phyloP scores from a whole-genome alignment of 2,329 filamentous ascomycete species.

The Aspergillus pseudotamarii region DNA sequence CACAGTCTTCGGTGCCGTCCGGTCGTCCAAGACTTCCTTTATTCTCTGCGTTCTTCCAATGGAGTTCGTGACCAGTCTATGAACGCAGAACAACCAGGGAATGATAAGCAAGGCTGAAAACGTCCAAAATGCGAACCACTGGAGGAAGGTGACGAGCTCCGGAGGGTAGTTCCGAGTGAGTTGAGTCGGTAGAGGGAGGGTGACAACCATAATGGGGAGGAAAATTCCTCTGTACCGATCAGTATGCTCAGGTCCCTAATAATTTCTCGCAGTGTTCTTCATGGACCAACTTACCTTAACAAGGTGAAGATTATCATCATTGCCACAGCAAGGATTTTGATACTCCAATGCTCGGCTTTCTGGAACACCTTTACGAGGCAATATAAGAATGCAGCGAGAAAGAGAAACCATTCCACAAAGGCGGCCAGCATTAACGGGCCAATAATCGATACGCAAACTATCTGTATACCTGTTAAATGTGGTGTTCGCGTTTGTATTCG shows the following conservation, averaged over 20 bases:
- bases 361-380: slow-evolving; percentile 84
- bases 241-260: background rate
- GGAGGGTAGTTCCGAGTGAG: slow-evolving; percentile 74
- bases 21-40: slow-evolving; percentile 80
- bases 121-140: slow-evolving; percentile 95
- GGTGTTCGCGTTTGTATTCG: no score
- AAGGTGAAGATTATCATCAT: slow-evolving; percentile 74
- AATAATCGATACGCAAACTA: slow-evolving; percentile 80
- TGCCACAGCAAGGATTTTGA: slow-evolving; percentile 73
- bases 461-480: slow-evolving; percentile 54
- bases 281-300: slow-evolving; percentile 63
- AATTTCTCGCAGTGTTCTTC: background rate
- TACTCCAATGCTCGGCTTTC: slow-evolving; percentile 87
- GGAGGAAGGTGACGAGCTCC: slow-evolving; percentile 69
- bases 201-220: slow-evolving; percentile 91
- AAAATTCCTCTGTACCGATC: slow-evolving; percentile 69
- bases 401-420: slow-evolving; percentile 89
- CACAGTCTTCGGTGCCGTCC: slow-evolving; percentile 87
- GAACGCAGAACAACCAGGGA: slow-evolving; percentile 92
- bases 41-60: slow-evolving; percentile 80
- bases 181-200: slow-evolving; percentile 75
- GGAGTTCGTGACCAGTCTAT: slow-evolving; percentile 84
- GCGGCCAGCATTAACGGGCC: slow-evolving; percentile 81
- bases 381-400: slow-evolving; percentile 91
- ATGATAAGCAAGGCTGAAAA: slow-evolving; percentile 83